Conservation (phyloP, 2,329 filamentous ascomycete species). For the Waltergamsia citrina region DNA sequence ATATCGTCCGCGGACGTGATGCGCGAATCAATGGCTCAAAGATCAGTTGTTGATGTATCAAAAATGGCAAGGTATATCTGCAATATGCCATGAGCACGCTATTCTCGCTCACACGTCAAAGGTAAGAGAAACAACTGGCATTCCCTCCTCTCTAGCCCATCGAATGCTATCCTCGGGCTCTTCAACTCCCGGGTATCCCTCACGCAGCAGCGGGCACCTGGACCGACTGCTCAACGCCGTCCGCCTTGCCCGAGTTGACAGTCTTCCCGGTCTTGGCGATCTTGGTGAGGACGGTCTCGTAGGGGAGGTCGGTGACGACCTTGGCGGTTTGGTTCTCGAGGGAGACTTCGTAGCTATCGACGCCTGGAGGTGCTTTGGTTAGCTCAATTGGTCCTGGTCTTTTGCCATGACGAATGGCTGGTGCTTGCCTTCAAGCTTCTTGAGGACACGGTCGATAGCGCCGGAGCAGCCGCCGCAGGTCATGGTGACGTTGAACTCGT, state of each 20-base stretch:
- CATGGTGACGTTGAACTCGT: slow-evolving; percentile 95
- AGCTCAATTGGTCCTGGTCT: slow-evolving; percentile 5
- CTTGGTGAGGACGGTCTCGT: slow-evolving; percentile 73
- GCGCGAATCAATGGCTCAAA: too few relatives aligned
- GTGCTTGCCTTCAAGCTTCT: slow-evolving; percentile 74
- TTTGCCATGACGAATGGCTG: not conserved
- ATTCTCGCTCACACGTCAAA: too few relatives aligned
- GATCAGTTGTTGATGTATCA: too few relatives aligned
- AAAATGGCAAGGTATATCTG: too few relatives aligned
- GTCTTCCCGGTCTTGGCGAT: slow-evolving; percentile 96
- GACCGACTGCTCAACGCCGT: slow-evolving; percentile 50
- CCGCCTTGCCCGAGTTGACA: slow-evolving; percentile 66
- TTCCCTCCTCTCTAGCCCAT: too few relatives aligned
- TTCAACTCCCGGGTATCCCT: too few relatives aligned
- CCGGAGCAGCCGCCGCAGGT: slow-evolving; percentile 93
- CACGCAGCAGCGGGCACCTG: slow-evolving; percentile 29
- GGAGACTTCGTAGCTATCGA: slow-evolving; percentile 78
- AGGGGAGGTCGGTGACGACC: slow-evolving; percentile 62
- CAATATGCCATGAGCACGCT: too few relatives aligned
- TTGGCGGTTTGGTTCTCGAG: slow-evolving; percentile 79
- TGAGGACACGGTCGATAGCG: slow-evolving; percentile 83
- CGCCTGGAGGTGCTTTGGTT: slow-evolving; percentile 41
- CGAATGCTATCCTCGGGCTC: too few relatives aligned
- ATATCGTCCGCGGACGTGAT: too few relatives aligned
- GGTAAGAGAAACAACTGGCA: too few relatives aligned